Conservation (phyloP, 2,329 filamentous ascomycete genomes). For the Pseudopyrenochaeta lycopersici region DNA sequence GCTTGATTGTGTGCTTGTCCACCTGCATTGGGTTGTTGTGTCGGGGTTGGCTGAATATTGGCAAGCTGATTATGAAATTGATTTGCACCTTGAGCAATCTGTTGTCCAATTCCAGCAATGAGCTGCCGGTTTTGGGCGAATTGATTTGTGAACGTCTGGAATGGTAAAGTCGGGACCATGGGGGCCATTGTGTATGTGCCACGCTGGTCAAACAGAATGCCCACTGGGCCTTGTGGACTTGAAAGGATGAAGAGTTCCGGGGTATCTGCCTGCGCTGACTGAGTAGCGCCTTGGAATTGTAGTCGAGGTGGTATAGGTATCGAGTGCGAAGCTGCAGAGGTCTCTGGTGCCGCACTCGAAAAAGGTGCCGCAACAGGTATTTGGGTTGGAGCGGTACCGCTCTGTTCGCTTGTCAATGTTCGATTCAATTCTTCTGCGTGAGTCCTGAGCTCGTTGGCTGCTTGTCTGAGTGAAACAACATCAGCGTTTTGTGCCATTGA, state of each 20-base stretch:
- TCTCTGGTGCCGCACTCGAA: conserved; percentile 4
- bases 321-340: conserved; percentile 6
- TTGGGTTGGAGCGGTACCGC: conserved; percentile 1
- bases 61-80: conserved; percentile 29
- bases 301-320: conserved; percentile 13
- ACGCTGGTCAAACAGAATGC: conserved; percentile 45
- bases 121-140: conserved; percentile 45
- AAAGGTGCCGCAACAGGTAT: conserved; percentile 1
- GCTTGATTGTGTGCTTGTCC: conserved; percentile 16
- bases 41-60: conserved; percentile 25
- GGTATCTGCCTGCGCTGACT: conserved; percentile 21
- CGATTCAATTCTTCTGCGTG: conserved; percentile 34
- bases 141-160: conserved; percentile 44
- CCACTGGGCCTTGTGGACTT: conserved; percentile 48
- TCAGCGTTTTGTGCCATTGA: conserved; percentile 39
- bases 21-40: conserved; percentile 19
- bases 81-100: conserved; percentile 32
- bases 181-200: conserved; percentile 47
- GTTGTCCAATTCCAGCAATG: conserved; percentile 41
- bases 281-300: conserved; percentile 7
- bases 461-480: conserved; percentile 38
- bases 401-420: conserved; percentile 26
- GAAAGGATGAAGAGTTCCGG: conserved; percentile 48
- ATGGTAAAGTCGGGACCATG: conserved; percentile 34
- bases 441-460: conserved; percentile 35